Conservation (phyloP, 2,329 filamentous ascomycete species). For the Colletotrichum sp. region DNA sequence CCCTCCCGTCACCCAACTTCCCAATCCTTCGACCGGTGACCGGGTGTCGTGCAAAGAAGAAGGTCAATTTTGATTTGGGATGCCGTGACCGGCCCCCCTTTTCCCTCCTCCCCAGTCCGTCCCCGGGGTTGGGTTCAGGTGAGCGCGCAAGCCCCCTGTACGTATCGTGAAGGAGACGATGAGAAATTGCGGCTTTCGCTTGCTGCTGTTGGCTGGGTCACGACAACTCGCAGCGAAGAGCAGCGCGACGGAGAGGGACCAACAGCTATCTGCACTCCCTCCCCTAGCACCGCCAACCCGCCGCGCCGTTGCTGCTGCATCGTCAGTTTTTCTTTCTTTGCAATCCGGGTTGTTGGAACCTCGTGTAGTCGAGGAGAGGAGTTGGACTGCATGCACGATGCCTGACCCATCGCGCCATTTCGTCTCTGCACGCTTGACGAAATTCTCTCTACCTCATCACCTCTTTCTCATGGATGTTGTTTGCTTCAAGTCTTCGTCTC, state of each 20-base stretch:
- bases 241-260: background rate
- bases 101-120: background rate
- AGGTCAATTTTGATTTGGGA: slow-evolving; percentile 9
- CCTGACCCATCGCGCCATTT: background rate
- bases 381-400: background rate
- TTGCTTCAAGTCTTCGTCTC: background rate
- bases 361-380: background rate
- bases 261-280: background rate
- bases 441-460: background rate
- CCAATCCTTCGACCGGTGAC: slow-evolving; percentile 15
- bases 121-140: background rate
- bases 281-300: background rate
- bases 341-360: slow-evolving; percentile 7
- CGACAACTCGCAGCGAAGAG: background rate
- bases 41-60: background rate
- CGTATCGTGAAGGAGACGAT: background rate
- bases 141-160: background rate
- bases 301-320: background rate
- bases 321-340: background rate
- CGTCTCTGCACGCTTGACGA: background rate
- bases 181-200: background rate
- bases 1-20: background rate
- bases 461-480: background rate
- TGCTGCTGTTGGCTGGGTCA: background rate
- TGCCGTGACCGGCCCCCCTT: background rate